Evolutionary conservation across 164 flowering plant genomes (phyloP).

Genomic region (Echeveria elegans): DNA sequence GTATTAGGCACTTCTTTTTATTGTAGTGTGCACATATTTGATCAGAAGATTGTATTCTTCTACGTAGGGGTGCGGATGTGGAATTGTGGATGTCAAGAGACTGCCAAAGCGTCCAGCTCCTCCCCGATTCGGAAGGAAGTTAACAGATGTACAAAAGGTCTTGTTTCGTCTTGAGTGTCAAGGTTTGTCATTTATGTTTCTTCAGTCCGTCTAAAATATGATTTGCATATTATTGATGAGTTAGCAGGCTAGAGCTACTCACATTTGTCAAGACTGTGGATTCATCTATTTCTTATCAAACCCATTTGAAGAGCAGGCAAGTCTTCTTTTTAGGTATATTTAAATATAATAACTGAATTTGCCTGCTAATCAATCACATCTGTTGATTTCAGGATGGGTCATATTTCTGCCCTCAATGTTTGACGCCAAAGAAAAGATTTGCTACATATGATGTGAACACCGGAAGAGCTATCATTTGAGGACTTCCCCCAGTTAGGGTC

Average conservation of each 20-base stretch:
- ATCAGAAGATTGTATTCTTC: too few species aligned
- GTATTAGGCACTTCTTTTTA: too few species aligned
- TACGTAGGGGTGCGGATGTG: slow-evolving; percentile 89
- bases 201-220: not conserved
- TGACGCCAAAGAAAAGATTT: slow-evolving; percentile 93
- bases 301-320: slow-evolving; percentile 92
- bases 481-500: slow-evolving; percentile 82
- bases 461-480: slow-evolving; percentile 80
- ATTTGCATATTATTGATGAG: not conserved
- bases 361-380: not conserved
- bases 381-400: slow-evolving; percentile 52
- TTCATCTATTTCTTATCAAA: slow-evolving; percentile 66
- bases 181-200: not conserved
- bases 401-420: slow-evolving; percentile 81
- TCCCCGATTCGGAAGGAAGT: slow-evolving; percentile 87
- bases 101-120: slow-evolving; percentile 94
- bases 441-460: slow-evolving; percentile 68
- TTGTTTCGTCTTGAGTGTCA: slow-evolving; percentile 10
- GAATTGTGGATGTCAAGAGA: slow-evolving; percentile 81
- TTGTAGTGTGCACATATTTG: too few species aligned
- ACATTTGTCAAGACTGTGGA: slow-evolving; percentile 94
- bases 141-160: slow-evolving; percentile 88
- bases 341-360: not conserved
- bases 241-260: slow-evolving; percentile 89
- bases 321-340: too few species aligned